These are phyloP conservation scores for Ogataea methylovora DNA, from an alignment of 805 yeast species.

Conservation along the genomic window DNA sequence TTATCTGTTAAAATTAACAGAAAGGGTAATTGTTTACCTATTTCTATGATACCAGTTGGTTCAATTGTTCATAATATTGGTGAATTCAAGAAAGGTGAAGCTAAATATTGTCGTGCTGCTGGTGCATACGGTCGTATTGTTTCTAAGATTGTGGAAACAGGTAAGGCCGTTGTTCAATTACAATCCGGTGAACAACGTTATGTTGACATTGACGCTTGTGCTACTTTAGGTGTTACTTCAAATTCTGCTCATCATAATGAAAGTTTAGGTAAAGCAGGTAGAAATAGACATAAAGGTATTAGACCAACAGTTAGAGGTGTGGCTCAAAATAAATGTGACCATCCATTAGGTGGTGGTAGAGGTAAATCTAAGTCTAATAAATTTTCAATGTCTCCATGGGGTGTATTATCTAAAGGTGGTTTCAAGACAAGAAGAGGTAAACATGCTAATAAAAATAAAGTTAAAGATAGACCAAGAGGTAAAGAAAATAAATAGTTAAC, in stretches of 20 bases:
- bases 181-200: conserved; percentile 93
- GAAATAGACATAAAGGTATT: conserved; percentile 84
- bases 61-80: conserved; percentile 86
- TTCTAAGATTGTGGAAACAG: conserved; percentile 64
- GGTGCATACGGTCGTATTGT: conserved; percentile 89
- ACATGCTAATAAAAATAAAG: conserved; percentile 74
- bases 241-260: conserved; percentile 88
- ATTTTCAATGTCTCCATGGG: conserved; percentile 94
- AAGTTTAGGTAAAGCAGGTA: conserved; percentile 94
- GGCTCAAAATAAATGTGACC: conserved; percentile 96
- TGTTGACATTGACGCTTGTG: conserved; percentile 78
- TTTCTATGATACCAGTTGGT: conserved; percentile 91
- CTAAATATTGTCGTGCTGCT: conserved; percentile 87
- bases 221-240: conserved; percentile 89
- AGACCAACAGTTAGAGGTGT: conserved; percentile 97
- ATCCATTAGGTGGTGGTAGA: conserved; percentile 99
- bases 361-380: conserved; percentile 97
- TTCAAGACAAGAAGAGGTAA: conserved; percentile 92
- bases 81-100: conserved; percentile 66
- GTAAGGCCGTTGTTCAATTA: conserved; percentile 70
- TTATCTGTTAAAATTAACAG: conserved; percentile 79
- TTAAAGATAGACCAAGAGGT: conserved; percentile 88
- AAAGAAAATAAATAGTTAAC: conserved; percentile 24
- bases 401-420: conserved; percentile 82
- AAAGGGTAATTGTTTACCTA: conserved; percentile 91